Percentiles rank a stretch among this genome's conserved stretches.
These are phyloP conservation scores for Marchantia paleacea DNA, from an alignment of 225 moss, liverwort and hornwort genomes.

Conservation along the genomic window DNA sequence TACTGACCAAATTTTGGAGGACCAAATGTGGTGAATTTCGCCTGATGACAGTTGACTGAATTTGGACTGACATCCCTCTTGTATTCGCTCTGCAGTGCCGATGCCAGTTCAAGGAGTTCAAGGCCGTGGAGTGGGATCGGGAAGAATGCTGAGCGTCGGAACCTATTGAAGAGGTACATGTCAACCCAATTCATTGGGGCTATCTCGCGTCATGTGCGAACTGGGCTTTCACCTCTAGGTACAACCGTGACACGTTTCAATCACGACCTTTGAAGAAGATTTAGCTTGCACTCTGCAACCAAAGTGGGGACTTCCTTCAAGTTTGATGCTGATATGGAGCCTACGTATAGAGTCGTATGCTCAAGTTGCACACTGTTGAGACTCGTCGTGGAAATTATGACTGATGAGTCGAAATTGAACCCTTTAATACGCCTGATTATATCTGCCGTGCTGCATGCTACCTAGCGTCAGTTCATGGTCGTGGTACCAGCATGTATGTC, in stretches of 20 bases:
- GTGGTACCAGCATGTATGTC: background rate
- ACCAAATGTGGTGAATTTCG: background rate
- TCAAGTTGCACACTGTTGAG: no score
- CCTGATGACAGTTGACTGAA: background rate
- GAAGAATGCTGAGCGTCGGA: conserved; percentile 35
- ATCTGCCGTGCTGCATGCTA: no score
- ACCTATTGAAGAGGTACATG: conserved; percentile 25
- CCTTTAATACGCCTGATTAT: no score
- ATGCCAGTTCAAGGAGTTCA: background rate
- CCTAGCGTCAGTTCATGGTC: background rate
- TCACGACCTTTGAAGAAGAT: no score
- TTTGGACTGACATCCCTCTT: background rate
- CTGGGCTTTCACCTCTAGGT: no score
- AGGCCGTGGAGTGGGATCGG: background rate
- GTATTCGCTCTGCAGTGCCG: background rate
- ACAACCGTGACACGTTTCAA: no score
- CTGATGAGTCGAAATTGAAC: no score
- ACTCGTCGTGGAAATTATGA: no score
- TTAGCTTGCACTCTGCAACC: no score
- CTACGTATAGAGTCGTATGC: no score
- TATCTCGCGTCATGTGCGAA: background rate
- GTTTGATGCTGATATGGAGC: no score
- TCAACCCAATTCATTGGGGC: background rate
- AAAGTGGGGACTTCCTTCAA: no score
- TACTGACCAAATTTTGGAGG: background rate